These are phyloP conservation scores for Hypoxylon subgilvum DNA, from an alignment of 495 filamentous ascomycete species.

Conservation along the genomic window DNA sequence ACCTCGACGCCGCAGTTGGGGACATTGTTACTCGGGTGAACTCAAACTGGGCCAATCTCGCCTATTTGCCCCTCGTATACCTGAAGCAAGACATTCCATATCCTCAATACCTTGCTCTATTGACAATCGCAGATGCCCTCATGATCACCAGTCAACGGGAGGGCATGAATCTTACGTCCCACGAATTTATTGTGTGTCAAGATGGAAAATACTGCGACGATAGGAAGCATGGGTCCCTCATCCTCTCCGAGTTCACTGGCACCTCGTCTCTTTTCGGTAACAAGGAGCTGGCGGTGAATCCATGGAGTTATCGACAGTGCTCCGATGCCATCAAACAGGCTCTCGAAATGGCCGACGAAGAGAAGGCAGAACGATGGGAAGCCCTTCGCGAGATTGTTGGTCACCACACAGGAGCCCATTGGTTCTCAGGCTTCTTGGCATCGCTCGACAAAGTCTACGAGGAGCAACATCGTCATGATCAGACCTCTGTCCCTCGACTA, in stretches of 20 bases:
- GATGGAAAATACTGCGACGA: slow-evolving; percentile 74
- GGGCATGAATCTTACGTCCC: slow-evolving; percentile 92
- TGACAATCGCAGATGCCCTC: slow-evolving; percentile 84
- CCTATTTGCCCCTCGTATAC: slow-evolving; percentile 91
- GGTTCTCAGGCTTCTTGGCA: slow-evolving; percentile 75
- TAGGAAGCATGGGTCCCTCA: slow-evolving; percentile 84
- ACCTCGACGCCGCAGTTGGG: slow-evolving; percentile 83
- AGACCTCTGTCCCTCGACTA: slow-evolving; percentile 81
- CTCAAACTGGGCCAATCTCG: slow-evolving; percentile 81
- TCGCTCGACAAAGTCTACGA: slow-evolving; percentile 74
- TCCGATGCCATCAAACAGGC: slow-evolving; percentile 81
- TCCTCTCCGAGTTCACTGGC: slow-evolving; percentile 92
- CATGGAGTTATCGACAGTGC: slow-evolving; percentile 88
- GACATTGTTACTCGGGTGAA: slow-evolving; percentile 94
- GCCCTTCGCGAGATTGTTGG: slow-evolving; percentile 76
- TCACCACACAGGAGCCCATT: slow-evolving; percentile 79
- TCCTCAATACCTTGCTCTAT: slow-evolving; percentile 83
- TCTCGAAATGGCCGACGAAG: slow-evolving; percentile 72
- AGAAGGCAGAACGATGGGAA: slow-evolving; percentile 75
- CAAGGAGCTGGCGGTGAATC: slow-evolving; percentile 81
- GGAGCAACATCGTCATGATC: slow-evolving; percentile 81
- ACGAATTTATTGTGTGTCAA: slow-evolving; percentile 92
- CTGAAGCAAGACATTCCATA: slow-evolving; percentile 92
- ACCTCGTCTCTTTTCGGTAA: slow-evolving; percentile 82
- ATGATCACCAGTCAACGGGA: slow-evolving; percentile 94